phyloP scores from a whole-genome alignment of 352 stramenopile genomes.

The Phytopythium mirpurense region DNA sequence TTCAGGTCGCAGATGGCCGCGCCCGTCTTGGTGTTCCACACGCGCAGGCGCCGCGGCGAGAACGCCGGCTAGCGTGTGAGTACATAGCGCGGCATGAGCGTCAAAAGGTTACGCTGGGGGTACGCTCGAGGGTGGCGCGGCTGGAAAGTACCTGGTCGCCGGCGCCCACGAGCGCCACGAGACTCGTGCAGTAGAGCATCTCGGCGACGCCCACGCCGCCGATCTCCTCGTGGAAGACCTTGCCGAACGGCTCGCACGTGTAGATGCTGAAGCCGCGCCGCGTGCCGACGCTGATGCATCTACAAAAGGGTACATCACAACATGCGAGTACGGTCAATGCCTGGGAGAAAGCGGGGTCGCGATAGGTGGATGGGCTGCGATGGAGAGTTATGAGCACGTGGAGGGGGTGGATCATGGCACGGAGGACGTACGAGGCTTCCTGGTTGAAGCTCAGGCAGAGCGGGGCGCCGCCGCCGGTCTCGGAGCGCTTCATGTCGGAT shows the following conservation, averaged over 20 bases:
- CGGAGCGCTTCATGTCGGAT: slow-evolving; percentile 31
- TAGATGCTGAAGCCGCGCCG: slow-evolving; percentile 87
- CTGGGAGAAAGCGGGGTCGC: no score
- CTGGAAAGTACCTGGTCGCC: slow-evolving; percentile 87
- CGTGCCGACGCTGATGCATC: slow-evolving; percentile 89
- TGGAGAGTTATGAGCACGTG: no score
- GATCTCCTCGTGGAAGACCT: slow-evolving; percentile 84
- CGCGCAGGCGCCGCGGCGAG: slow-evolving; percentile 81
- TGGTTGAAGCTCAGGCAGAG: slow-evolving; percentile 92
- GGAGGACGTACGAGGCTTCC: slow-evolving; percentile 72
- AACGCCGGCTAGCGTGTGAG: slow-evolving; percentile 91
- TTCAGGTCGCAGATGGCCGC: slow-evolving; percentile 90
- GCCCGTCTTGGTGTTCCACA: slow-evolving; percentile 92
- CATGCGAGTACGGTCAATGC: no score
- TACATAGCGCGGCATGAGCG: no score
- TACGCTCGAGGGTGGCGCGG: no score
- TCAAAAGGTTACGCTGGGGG: background rate
- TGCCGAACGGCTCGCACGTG: slow-evolving; percentile 90
- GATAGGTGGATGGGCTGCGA: no score
- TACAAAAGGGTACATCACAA: no score
- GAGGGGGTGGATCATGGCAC: no score
- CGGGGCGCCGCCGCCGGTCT: slow-evolving; percentile 48
- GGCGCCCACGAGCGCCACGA: slow-evolving; percentile 89
- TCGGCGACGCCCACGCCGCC: slow-evolving; percentile 88
- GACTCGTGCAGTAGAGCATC: slow-evolving; percentile 92